A percentile compares a stretch with the other conserved stretches of the same genome.
Evolutionary conservation across 768 basidiomycete genomes (phyloP).

Genomic region (Boletus rubescentipes): DNA sequence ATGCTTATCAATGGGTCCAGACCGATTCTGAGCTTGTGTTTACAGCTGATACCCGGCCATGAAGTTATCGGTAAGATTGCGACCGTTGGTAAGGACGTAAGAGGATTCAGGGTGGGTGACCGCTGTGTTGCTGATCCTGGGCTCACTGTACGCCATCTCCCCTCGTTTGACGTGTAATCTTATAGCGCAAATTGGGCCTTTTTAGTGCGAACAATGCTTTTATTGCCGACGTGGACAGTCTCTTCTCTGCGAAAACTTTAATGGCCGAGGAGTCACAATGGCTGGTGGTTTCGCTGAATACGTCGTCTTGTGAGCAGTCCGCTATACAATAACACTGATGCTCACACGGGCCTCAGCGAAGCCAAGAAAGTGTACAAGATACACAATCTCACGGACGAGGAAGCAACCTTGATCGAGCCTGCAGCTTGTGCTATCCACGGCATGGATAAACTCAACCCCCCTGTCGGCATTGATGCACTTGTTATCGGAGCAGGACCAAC

Average conservation of each 20-base stretch:
- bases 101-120: constrained; percentile 70
- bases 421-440: constrained; percentile 88
- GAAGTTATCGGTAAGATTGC: constrained; percentile 69
- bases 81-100: constrained; percentile 73
- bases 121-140: constrained; percentile 80
- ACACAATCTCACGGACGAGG: constrained; percentile 78
- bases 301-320: constrained; percentile 62
- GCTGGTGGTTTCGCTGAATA: constrained; percentile 89
- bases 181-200: neutral
- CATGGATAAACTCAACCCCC: constrained; percentile 76
- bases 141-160: constrained; percentile 48
- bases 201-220: constrained; percentile 77
- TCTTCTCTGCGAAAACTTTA: constrained; percentile 80
- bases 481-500: constrained; percentile 86
- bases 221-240: constrained; percentile 78
- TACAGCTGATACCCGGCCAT: constrained; percentile 65
- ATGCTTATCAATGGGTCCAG: neutral
- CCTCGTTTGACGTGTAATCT: neutral
- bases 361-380: constrained; percentile 80
- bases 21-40: neutral
- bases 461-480: constrained; percentile 78
- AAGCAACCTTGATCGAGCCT: constrained; percentile 82
- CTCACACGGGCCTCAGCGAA: constrained; percentile 37
- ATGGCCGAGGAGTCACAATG: constrained; percentile 69
- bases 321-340: neutral